These are phyloP conservation scores for Solanum tacnaense DNA, from an alignment of 257 asterid genomes.

Conservation along the genomic window DNA sequence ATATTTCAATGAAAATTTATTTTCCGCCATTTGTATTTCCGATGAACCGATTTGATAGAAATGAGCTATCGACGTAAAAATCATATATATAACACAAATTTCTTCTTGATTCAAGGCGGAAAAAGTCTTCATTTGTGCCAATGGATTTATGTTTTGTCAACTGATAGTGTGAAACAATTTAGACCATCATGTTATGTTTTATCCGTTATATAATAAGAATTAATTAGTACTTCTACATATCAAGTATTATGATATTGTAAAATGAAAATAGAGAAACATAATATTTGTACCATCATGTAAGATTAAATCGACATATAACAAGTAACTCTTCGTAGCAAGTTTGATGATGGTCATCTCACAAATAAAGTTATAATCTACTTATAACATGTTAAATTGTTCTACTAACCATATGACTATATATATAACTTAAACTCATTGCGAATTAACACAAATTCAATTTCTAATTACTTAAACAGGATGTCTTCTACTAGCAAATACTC, in stretches of 20 bases:
- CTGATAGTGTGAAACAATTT: neutral
- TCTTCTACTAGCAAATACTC: neutral
- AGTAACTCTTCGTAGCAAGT: neutral
- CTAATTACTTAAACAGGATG: neutral
- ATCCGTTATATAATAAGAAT: neutral
- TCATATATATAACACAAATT: neutral
- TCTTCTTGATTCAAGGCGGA: neutral
- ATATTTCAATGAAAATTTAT: neutral
- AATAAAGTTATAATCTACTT: neutral
- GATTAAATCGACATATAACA: neutral
- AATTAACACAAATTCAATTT: neutral
- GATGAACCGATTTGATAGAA: accelerated
- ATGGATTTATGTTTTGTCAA: neutral
- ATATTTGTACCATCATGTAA: neutral
- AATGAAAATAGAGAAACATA: neutral
- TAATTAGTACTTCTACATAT: neutral
- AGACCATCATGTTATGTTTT: neutral
- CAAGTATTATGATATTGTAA: neutral
- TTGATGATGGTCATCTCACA: neutral
- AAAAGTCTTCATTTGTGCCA: too few species aligned
- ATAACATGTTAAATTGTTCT: neutral
- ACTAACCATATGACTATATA: too few species aligned
- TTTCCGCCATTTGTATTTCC: accelerated
- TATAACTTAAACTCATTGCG: neutral
- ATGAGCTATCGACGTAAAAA: neutral